A percentile compares a stretch with the other conserved stretches of the same genome.
phyloP scores from a whole-genome alignment of 352 stramenopile species.

The Phytophthora crassamura region DNA sequence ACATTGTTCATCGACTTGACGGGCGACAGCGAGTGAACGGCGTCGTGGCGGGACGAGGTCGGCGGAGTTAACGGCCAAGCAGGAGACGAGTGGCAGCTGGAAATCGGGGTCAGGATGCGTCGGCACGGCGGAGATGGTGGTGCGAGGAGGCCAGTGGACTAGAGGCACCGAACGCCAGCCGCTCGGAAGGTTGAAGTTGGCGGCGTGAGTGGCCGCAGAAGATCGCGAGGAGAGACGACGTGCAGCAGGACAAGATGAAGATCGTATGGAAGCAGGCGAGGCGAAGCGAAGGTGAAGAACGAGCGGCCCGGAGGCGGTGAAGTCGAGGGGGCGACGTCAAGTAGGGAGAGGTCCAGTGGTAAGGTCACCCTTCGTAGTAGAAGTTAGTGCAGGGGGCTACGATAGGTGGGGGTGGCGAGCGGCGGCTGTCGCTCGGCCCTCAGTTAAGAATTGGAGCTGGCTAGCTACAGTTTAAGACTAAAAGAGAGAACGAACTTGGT shows the following conservation, averaged over 20 bases:
- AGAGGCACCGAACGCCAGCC: neutral
- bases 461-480: neutral
- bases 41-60: no score
- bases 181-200: neutral
- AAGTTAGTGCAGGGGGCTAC: conserved; percentile 1
- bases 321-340: no score
- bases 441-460: neutral
- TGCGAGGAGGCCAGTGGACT: neutral
- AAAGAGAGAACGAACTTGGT: neutral
- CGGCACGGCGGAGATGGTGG: neutral
- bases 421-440: neutral
- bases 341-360: neutral
- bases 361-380: neutral
- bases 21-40: no score
- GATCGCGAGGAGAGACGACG: neutral
- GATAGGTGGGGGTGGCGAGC: neutral
- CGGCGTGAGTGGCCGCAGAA: no score
- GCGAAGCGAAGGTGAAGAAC: no score
- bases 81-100: no score
- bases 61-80: no score
- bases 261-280: neutral
- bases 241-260: neutral
- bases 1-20: no score
- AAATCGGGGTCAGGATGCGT: no score
- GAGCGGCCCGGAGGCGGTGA: no score